Evolutionary conservation across 2,329 filamentous ascomycete species (phyloP).

Genomic region (Uncinocarpus reesii): DNA sequence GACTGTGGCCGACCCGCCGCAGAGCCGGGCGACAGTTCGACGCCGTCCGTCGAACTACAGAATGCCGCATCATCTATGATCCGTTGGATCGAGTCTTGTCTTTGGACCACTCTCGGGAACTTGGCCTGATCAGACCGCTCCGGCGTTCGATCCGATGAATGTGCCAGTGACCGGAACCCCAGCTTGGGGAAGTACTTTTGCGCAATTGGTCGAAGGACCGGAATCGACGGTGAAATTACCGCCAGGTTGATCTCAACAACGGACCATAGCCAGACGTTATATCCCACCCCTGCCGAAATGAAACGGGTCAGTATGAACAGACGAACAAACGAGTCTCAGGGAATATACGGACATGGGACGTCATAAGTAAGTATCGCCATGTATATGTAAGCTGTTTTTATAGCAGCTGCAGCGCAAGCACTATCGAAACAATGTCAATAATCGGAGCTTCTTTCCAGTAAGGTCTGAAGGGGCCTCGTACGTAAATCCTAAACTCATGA

Average conservation of each 20-base stretch:
- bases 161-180: slow-evolving; percentile 12
- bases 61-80: neutral
- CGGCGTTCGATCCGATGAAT: neutral
- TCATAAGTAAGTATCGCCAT: slow-evolving; percentile 17
- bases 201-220: slow-evolving; percentile 17
- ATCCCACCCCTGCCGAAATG: slow-evolving; percentile 20
- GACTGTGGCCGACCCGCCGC: too few species aligned
- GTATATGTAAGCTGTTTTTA: slow-evolving; percentile 17
- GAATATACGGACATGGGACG: slow-evolving; percentile 18
- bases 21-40: neutral
- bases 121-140: neutral
- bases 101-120: slow-evolving; percentile 9
- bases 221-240: slow-evolving; percentile 20
- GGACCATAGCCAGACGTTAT: slow-evolving; percentile 19
- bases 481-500: slow-evolving; percentile 19
- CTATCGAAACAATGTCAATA: slow-evolving; percentile 9
- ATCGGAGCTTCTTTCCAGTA: neutral
- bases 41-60: neutral
- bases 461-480: slow-evolving; percentile 2
- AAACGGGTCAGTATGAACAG: too few species aligned
- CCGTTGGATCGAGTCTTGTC: slow-evolving; percentile 14
- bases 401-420: slow-evolving; percentile 14
- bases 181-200: slow-evolving; percentile 15
- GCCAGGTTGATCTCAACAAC: slow-evolving; percentile 19
- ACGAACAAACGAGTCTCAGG: too few species aligned